A percentile compares a stretch with the other conserved stretches of the same genome.
Conservation (phyloP, 352 stramenopile species). For the Vaucheria bursata region DNA sequence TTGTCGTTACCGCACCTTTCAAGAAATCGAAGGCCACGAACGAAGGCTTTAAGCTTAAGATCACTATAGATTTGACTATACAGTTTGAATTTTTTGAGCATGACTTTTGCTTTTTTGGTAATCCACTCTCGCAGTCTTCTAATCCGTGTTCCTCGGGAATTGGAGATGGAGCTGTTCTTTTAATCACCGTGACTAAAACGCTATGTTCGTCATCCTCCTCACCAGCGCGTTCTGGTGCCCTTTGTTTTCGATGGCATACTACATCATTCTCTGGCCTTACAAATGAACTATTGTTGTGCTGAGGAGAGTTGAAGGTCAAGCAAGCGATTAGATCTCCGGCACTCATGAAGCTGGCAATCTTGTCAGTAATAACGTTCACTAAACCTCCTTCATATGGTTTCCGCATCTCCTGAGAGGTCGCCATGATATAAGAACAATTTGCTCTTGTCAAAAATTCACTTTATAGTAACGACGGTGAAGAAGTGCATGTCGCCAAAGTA, state of each 20-base stretch:
- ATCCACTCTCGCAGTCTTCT: neutral
- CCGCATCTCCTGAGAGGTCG: too few species aligned
- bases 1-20: neutral
- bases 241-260: neutral
- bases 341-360: neutral
- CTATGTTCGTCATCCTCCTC: neutral
- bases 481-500: too few species aligned
- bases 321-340: neutral
- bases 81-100: neutral
- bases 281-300: neutral
- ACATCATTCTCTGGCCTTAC: too few species aligned
- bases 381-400: too few species aligned
- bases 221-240: neutral
- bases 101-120: neutral
- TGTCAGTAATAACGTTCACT: neutral
- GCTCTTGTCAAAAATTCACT: too few species aligned
- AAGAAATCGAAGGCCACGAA: neutral
- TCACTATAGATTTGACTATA: slow-evolving; percentile 1
- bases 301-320: neutral
- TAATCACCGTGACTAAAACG: neutral
- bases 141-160: neutral
- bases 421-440: too few species aligned
- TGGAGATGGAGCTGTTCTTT: neutral
- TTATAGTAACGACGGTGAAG: too few species aligned
- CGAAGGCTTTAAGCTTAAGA: neutral